Evolutionary conservation across 805 yeast genomes (phyloP), one percentile per base, ranked within the genome.

Genomic region (Yamadazyma kitorensis): DNA sequence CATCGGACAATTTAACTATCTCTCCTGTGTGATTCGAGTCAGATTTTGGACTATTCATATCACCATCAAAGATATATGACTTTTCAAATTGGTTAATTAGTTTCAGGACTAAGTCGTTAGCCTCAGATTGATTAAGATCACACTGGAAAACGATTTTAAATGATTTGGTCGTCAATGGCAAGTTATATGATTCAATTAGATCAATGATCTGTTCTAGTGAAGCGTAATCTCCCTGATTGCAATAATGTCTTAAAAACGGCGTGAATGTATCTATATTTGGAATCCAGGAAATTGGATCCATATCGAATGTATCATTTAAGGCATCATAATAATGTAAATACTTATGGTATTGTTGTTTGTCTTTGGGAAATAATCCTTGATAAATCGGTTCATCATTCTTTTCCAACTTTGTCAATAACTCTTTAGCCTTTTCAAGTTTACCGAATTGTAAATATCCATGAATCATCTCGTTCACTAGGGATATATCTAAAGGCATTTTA

Each of bases 101-200:
- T 17, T 37, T 41, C 3, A 39, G 37, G 3, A 49, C 31, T 17
- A 48, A 21, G 3, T 39, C 33, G n/a, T 41, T 31, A 20, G 48
- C 29, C 10, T 41, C 35, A 6, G 36, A 33, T n/a, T 38, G 10
- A 15, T 27, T 17, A 29, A 27, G 35, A 4, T 28, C 24, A 8
- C 40, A 33, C n/a, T 32, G 33, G 33, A 54, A 52, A 4, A 61
- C 31, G 9, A 28, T 31, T 17, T 43, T 44, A 36, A 55, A 62
- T n/a, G 51, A 43, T 20, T 55, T 49, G 7, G 61, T 56, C n/a
- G 65, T 55, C 8, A 57, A 34, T 1, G 69, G 69, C 8, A 63
- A 32, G n/a, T 41, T 40, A 28, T 44, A 50, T n/a, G 12, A 29
- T 17, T 26, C 24, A 17, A 17, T 37, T 19, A 8, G 28, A 24